Percentiles rank a stretch among this genome's conserved stretches.
phyloP scores from a whole-genome alignment of 2,329 filamentous ascomycete genomes.

The Botrytis deweyae region DNA sequence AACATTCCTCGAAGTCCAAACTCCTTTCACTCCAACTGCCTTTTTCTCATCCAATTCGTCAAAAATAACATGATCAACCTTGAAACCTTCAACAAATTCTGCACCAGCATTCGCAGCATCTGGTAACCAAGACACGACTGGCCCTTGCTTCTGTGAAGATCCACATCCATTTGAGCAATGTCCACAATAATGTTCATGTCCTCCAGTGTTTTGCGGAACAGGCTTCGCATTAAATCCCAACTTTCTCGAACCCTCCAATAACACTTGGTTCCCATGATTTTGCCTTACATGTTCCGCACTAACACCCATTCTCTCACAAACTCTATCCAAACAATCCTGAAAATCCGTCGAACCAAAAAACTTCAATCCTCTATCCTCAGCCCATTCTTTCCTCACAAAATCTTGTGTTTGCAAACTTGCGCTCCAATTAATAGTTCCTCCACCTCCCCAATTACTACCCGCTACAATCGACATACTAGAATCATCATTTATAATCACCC shows the following conservation, averaged over 20 bases:
- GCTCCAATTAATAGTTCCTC: constrained; percentile 86
- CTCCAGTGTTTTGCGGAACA: constrained; percentile 78
- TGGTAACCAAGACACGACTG: constrained; percentile 72
- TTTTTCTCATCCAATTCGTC: constrained; percentile 49
- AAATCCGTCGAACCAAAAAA: constrained; percentile 75
- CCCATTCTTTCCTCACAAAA: constrained; percentile 80
- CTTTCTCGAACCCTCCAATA: constrained; percentile 74
- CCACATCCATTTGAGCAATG: constrained; percentile 61
- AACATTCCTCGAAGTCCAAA: constrained; percentile 71
- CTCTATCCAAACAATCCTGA: constrained; percentile 75
- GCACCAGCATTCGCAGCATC: constrained; percentile 77
- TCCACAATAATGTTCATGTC: constrained; percentile 72
- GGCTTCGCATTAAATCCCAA: constrained; percentile 68
- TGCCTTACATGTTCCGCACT: constrained; percentile 64
- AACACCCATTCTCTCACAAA: constrained; percentile 78
- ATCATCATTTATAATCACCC: constrained; percentile 56
- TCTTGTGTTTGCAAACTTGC: constrained; percentile 65
- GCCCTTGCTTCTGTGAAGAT: constrained; percentile 74
- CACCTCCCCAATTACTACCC: constrained; percentile 78
- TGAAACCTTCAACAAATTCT: constrained; percentile 79
- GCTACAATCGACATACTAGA: constrained; percentile 60
- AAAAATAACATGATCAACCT: constrained; percentile 70
- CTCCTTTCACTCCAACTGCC: constrained; percentile 70
- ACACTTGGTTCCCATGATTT: constrained; percentile 66
- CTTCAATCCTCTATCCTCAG: constrained; percentile 59